Conservation (phyloP, 2,329 filamentous ascomycete species). For the Corinectria fuckeliana region DNA sequence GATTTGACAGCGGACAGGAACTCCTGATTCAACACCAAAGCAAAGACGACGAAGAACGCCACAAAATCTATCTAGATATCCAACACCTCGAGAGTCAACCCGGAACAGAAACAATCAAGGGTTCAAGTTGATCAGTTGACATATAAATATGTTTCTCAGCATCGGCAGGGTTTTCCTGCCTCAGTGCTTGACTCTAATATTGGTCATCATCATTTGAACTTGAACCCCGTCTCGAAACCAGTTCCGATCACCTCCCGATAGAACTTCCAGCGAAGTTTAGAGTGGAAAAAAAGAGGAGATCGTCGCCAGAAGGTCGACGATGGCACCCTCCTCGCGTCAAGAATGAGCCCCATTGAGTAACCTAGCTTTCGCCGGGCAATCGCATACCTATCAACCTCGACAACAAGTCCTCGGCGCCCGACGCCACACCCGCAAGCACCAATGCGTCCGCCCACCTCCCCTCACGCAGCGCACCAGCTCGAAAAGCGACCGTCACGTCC, state of each 20-base stretch:
- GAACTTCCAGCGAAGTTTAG: constrained; percentile 53
- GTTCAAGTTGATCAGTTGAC: constrained; percentile 43
- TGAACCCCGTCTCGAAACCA: constrained; percentile 47
- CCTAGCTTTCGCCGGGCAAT: constrained; percentile 74
- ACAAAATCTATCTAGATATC: neutral
- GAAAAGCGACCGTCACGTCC: constrained; percentile 12
- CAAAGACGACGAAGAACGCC: neutral
- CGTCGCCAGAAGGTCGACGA: constrained; percentile 32
- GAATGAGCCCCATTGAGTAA: constrained; percentile 99
- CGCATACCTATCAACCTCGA: constrained; percentile 99
- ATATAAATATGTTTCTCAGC: constrained; percentile 40
- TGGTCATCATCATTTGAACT: constrained; percentile 89
- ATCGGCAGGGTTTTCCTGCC: constrained; percentile 48
- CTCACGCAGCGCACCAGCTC: constrained; percentile 29
- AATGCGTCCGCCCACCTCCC: constrained; percentile 55
- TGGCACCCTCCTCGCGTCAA: constrained; percentile 85
- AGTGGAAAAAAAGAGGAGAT: constrained; percentile 42
- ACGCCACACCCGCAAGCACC: constrained; percentile 52
- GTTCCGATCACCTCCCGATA: constrained; percentile 36
- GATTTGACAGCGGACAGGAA: no score
- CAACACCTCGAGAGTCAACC: neutral
- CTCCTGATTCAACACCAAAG: neutral
- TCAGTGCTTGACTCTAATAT: constrained; percentile 99
- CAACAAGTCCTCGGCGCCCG: constrained; percentile 73
- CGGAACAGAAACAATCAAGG: constrained; percentile 6